These are phyloP conservation scores for Hypoxylon sp. DNA, from an alignment of 2,329 filamentous ascomycete genomes.

Conservation along the genomic window DNA sequence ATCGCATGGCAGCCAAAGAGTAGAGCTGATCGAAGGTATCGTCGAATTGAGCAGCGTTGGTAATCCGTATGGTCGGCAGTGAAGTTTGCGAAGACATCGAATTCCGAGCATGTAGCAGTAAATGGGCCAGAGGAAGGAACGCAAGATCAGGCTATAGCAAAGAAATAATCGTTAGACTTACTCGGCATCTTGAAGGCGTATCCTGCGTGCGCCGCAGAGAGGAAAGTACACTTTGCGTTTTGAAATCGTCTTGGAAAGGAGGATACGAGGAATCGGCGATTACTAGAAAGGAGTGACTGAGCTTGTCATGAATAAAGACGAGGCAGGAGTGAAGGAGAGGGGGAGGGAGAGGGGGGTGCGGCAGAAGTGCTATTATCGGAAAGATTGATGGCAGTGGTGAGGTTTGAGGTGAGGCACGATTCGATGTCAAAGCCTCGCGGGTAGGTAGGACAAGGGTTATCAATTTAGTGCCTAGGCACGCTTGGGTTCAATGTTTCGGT, in stretches of 20 bases:
- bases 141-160: neutral
- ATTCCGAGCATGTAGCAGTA: neutral
- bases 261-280: conserved; percentile 3
- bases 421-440: conserved; percentile 32
- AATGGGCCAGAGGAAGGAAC: neutral
- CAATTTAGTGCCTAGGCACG: conserved; percentile 15
- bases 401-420: conserved; percentile 24
- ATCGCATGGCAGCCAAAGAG: conserved; percentile 9
- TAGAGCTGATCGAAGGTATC: conserved; percentile 4
- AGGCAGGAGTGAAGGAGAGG: conserved; percentile 11
- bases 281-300: conserved; percentile 41
- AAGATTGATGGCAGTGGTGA: conserved; percentile 12
- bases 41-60: conserved; percentile 9
- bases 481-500: conserved; percentile 6
- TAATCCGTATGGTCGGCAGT: conserved; percentile 6
- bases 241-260: conserved; percentile 18
- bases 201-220: conserved; percentile 11
- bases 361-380: conserved; percentile 22
- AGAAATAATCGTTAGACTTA: conserved; percentile 43
- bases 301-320: conserved; percentile 23
- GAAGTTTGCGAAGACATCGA: neutral
- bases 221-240: conserved; percentile 16
- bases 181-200: conserved; percentile 49
- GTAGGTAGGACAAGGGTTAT: conserved; percentile 28
- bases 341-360: conserved; percentile 18